These are phyloP conservation scores for Colletotrichum viniferum DNA, from an alignment of 2,329 filamentous ascomycete species.

Conservation along the genomic window DNA sequence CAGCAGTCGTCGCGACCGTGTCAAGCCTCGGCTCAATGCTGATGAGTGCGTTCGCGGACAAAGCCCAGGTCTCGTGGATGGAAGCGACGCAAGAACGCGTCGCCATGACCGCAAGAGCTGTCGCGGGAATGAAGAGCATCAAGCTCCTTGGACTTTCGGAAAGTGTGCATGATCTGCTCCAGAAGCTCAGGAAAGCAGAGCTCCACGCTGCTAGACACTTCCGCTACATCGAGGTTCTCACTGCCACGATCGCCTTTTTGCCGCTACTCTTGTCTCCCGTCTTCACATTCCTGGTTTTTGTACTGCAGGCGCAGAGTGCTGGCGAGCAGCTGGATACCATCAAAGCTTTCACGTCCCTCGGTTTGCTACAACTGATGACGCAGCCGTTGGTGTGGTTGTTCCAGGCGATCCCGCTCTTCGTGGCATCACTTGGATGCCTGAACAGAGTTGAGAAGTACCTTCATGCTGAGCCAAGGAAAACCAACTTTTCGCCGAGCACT, in stretches of 20 bases:
- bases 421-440: neutral
- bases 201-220: slow-evolving; percentile 30
- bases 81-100: slow-evolving; percentile 24
- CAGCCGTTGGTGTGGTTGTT: neutral
- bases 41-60: neutral
- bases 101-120: slow-evolving; percentile 27
- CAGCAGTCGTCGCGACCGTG: slow-evolving; percentile 35
- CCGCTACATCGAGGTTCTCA: slow-evolving; percentile 23
- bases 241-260: slow-evolving; percentile 1
- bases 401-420: neutral
- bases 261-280: slow-evolving; percentile 22
- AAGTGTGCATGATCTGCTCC: slow-evolving; percentile 30
- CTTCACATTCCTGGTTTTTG: slow-evolving; percentile 29
- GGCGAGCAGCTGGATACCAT: neutral
- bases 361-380: neutral
- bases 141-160: slow-evolving; percentile 39
- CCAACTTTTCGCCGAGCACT: neutral
- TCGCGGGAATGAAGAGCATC: slow-evolving; percentile 41
- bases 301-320: neutral
- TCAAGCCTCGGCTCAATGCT: neutral
- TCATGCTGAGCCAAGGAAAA: neutral
- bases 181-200: slow-evolving; percentile 36
- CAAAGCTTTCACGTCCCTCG: neutral
- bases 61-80: slow-evolving; percentile 27
- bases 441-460: neutral